Percentiles rank a stretch among this genome's conserved stretches.
Conservation (phyloP, 83 land plant genomes). For the Picea abies region DNA sequence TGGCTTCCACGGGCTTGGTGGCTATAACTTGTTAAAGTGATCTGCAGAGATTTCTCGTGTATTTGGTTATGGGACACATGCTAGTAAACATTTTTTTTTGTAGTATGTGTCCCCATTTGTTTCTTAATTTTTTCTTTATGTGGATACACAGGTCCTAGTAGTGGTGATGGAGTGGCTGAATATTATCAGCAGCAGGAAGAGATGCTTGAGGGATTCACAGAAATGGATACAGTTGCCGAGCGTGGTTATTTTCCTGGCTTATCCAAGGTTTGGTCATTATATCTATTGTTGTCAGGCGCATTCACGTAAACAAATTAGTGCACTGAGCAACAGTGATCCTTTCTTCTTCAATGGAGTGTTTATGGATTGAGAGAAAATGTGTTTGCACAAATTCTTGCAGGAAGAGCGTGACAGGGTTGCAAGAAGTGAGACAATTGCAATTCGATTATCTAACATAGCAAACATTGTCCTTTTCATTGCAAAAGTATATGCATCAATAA, state of each 20-base stretch:
- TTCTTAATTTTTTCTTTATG: constrained; percentile 4
- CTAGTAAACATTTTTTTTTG: no score
- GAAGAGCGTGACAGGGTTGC: constrained; percentile 23
- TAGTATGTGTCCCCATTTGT: no score
- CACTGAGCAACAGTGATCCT: not conserved
- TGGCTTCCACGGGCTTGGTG: not conserved
- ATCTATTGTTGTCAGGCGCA: not conserved
- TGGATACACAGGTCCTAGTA: constrained; percentile 21
- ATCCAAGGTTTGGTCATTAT: constrained; percentile 23
- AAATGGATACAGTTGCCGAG: constrained; percentile 26
- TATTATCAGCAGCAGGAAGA: constrained; percentile 79
- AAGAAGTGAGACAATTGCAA: constrained; percentile 25
- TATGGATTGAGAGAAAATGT: not conserved
- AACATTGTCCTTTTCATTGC: constrained; percentile 24
- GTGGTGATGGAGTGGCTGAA: constrained; percentile 63
- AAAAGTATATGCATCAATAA: constrained; percentile 34
- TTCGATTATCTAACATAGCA: constrained; percentile 27
- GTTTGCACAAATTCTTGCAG: constrained; percentile 13
- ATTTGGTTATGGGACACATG: not conserved
- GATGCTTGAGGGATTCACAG: constrained; percentile 24
- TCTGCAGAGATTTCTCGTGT: not conserved
- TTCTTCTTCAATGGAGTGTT: not conserved
- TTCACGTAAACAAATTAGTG: not conserved
- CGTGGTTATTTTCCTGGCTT: constrained; percentile 22
- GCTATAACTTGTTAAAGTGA: not conserved